Evolutionary conservation across 2,329 filamentous ascomycete genomes (phyloP).

Genomic region (Rhexocercosporidium sp.): DNA sequence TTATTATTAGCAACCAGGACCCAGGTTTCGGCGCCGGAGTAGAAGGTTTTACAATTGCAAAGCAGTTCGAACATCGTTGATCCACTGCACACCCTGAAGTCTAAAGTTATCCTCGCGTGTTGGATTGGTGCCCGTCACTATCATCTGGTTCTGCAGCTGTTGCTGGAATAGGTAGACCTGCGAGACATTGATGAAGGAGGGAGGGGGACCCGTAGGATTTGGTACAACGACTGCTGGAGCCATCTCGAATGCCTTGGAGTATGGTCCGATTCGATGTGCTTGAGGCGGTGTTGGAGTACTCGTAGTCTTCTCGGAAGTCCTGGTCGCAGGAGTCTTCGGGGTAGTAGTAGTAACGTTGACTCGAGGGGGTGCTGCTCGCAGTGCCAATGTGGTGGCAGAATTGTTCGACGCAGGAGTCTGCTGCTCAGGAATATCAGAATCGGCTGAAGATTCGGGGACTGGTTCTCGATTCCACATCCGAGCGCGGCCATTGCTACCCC

Average conservation of each 20-base stretch:
- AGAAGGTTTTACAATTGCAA: constrained; percentile 73
- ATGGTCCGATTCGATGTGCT: neutral
- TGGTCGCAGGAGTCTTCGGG: neutral
- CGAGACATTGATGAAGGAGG: constrained; percentile 45
- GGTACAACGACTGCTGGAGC: constrained; percentile 9
- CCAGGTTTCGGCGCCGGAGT: neutral
- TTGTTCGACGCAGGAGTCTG: neutral
- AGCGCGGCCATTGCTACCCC: neutral
- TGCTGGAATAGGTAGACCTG: constrained; percentile 83
- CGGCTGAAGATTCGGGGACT: neutral
- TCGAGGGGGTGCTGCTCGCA: neutral
- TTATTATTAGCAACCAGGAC: constrained; percentile 12
- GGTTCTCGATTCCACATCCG: neutral
- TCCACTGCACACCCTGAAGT: constrained; percentile 85
- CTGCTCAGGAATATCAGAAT: too few species aligned
- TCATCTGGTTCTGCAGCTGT: constrained; percentile 74
- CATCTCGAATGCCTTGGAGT: constrained; percentile 3
- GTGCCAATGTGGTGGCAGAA: neutral
- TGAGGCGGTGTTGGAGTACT: neutral
- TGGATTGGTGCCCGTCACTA: constrained; percentile 71
- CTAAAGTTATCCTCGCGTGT: constrained; percentile 81
- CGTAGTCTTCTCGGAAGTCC: neutral
- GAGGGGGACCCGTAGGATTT: constrained; percentile 36
- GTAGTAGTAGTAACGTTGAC: neutral
- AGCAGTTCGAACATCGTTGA: constrained; percentile 80